phyloP scores from a whole-genome alignment of 106 monocot species.

The Posidonia australis region DNA sequence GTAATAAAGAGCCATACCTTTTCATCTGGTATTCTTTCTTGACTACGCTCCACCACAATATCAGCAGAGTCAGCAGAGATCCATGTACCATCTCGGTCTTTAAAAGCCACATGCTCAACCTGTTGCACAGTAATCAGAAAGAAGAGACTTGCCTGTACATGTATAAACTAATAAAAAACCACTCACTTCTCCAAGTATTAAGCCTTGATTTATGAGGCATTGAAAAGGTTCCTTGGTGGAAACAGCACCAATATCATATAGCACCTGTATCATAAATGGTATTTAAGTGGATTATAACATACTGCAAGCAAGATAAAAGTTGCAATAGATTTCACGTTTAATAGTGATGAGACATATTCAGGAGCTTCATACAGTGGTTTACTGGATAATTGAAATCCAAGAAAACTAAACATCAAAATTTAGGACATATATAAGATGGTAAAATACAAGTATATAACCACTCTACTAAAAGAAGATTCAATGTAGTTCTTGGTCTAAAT shows the following conservation, averaged over 20 bases:
- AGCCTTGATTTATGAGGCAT: constrained; percentile 92
- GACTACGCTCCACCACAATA: constrained; percentile 32
- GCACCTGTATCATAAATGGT: constrained; percentile 37
- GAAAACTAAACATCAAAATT: no score
- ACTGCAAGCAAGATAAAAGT: no score
- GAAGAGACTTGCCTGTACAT: neutral
- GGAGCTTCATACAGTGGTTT: no score
- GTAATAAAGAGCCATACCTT: constrained; percentile 29
- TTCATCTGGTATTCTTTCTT: constrained; percentile 68
- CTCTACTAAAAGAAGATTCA: no score
- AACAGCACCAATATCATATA: constrained; percentile 90
- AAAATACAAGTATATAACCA: no score
- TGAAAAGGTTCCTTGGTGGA: constrained; percentile 93
- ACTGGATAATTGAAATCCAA: no score
- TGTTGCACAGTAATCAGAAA: constrained; percentile 16
- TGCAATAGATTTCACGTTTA: no score
- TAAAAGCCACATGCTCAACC: constrained; percentile 79
- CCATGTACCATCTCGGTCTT: constrained; percentile 49
- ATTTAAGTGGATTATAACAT: no score
- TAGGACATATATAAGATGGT: no score
- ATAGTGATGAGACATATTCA: no score
- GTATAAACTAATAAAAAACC: neutral
- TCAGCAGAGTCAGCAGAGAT: constrained; percentile 64
- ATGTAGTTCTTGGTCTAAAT: no score
- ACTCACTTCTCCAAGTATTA: constrained; percentile 94